Percentiles rank a stretch among this genome's conserved stretches.
These are phyloP conservation scores for Metschnikowia corniflorae DNA, from an alignment of 805 yeast species.

Conservation along the genomic window DNA sequence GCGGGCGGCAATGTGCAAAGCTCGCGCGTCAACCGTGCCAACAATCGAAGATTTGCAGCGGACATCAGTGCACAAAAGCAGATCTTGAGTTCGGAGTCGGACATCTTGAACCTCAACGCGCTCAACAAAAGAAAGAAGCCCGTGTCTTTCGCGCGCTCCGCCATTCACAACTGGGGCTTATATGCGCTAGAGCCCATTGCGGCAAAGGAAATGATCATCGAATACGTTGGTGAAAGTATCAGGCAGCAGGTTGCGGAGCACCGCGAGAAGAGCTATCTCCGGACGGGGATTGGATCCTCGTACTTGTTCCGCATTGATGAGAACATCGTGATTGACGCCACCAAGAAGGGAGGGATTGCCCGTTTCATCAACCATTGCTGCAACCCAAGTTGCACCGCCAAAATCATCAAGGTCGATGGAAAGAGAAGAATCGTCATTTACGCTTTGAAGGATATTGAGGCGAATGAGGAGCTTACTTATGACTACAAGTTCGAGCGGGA, in stretches of 20 bases:
- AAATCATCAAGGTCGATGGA: slow-evolving; percentile 92
- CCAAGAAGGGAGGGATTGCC: slow-evolving; percentile 96
- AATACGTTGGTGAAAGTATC: slow-evolving; percentile 93
- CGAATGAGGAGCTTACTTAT: slow-evolving; percentile 90
- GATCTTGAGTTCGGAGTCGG: slow-evolving; percentile 76
- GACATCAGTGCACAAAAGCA: slow-evolving; percentile 80
- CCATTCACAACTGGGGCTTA: slow-evolving; percentile 97
- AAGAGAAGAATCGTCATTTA: slow-evolving; percentile 90
- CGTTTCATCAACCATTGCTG: slow-evolving; percentile 97
- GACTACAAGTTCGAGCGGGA: slow-evolving; percentile 95
- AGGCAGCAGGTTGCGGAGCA: slow-evolving; percentile 93
- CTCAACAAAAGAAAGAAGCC: slow-evolving; percentile 88
- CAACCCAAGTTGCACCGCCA: slow-evolving; percentile 95
- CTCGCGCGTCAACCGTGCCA: slow-evolving; percentile 82
- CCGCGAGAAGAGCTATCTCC: slow-evolving; percentile 78
- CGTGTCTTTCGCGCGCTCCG: slow-evolving; percentile 93
- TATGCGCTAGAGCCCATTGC: slow-evolving; percentile 94
- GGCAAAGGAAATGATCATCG: slow-evolving; percentile 96
- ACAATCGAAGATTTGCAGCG: slow-evolving; percentile 83
- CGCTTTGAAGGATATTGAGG: slow-evolving; percentile 81
- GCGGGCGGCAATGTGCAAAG: slow-evolving; percentile 47
- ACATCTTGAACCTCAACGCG: slow-evolving; percentile 77
- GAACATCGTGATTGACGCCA: slow-evolving; percentile 93
- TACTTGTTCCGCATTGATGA: slow-evolving; percentile 91
- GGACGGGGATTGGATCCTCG: slow-evolving; percentile 93